Evolutionary conservation across 805 yeast species (phyloP), one percentile per base, ranked within the genome.

Genomic region (Yarrowia sp.): DNA sequence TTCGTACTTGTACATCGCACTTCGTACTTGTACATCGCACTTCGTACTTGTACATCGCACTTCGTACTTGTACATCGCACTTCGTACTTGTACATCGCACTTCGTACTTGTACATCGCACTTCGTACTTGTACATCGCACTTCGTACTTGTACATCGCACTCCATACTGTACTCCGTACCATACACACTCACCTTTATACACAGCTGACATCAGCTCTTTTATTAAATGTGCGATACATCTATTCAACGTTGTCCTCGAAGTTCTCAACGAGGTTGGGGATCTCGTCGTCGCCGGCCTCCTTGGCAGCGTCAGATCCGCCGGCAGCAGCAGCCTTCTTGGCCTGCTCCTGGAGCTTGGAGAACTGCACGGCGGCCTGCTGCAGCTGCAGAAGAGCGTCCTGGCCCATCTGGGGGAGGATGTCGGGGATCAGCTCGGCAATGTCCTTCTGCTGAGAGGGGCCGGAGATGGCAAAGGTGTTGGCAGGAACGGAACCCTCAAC

Each of bases 381-480:
- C 77, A 93, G 83, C 78, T 90, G 86, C 75, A 87, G 88, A 76
- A 90, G 85, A 79, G 94, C 89, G 78, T 93, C 98, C 69, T 96
- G 89, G 73, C 97, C 97, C 79, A 93, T 84, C 82, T 92, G 97
- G 71, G 96, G 92, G 75, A 93, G 84, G 78, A 93, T 90, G 78
- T 85, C 87, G 72, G 98, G 98, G 70, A 93, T 84, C 80, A 94
- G 84, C 72, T 92, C 97, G 69, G 94, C 86, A 73, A 93, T 84
- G 69, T 85, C 83, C 86, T 90, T 92, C 80, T 90, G 94, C 78
- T 90, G 94, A 67, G 96, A 89, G 78, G 86, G 85, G 77, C 99
- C 99, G 77, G 90, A 88, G 83, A 94, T 87, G 70, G 96, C 96
- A 76, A 87, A 89, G 68, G 96, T 88, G 85, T 93, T 92, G 82